Base-by-base conservation (phyloP, 305 asterid species). In the Withania somnifera region DNA sequence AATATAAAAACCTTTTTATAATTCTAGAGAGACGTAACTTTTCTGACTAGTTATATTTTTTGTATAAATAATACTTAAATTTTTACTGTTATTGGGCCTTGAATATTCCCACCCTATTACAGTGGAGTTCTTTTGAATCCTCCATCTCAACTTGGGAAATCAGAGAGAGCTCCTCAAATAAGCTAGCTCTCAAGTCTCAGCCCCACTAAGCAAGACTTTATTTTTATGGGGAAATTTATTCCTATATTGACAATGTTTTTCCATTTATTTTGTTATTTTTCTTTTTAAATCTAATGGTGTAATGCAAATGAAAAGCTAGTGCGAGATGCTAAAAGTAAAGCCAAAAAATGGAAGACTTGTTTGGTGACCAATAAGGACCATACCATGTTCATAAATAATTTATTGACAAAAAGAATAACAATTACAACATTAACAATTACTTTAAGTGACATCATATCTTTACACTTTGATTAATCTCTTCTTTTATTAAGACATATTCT, bases 401-500 rank as follows among this genome's bases (percentile, higher is more conserved):
- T 7, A 24, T 45, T 7, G 24, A 24, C 19, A 24, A 7, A 71
- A 47, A 7, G 61, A 26, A 75, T 15, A 26, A 73, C 15, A 26
- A 6, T 26, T 28, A 38, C 10, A 38, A 38, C 45, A 38, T 10
- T 36, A n/a, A 11, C 8, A 34, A 34, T 17, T 24, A 24, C 26
- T 73, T 47, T 73, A 73, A 8, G 79, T 26, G 79, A 75, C 17
- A 61, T 75, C 79, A 75, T 26, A 73, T 73, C 60, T 73, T 73
- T 73, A 73, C 26, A 47, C 42, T 66, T 71, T 4, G 15, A 26
- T 24, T 47, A 47, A 73, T 26, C 79, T 47, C 40, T 24, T 17
- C 14, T 45, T 45, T 20, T 71, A 42, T 3, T 4, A n/a, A n/a
- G n/a, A n/a, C n/a, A n/a, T n/a, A 71, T 14, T 45, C 40, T 45